Evolutionary conservation across 345 rosid genomes (phyloP), one percentile per base, ranked within the genome.

Genomic region (Geranium rotundifolium): DNA sequence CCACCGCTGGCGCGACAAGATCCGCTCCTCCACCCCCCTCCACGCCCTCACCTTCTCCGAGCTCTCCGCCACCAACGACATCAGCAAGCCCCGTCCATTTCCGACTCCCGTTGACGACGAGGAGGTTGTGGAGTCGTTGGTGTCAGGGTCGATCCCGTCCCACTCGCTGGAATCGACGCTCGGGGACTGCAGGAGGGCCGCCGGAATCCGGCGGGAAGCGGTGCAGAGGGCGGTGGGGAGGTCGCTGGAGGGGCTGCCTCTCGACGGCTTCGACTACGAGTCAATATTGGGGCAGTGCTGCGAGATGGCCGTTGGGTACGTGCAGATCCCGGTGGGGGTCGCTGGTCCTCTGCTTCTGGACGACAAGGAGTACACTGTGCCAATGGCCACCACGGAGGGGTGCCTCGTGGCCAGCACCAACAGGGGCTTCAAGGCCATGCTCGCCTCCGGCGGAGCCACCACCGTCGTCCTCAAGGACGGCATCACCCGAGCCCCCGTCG

Each of bases 321-420:
- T 79, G 29, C 82, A 79, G 73, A 75, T 79, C 14, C 82, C 82
- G 0, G 82, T 79, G 41, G 82, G 82, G 55, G 65, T 67, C 6
- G 78, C 76, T 0, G 85, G 85, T 3, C 85, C 85, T 4, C 64
- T 81, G 31, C 37, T 54, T 62, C 76, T 77, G 0, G 74, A 81
- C 30, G 85, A 68, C 8, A 57, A 13, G 57, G 78, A 77, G 49
- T 77, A 70, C 67, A 60, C 76, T 0, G 76, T 81, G 7, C 85
- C 82, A 0, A 75, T 81, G 82, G 82, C 82, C 29, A 81, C 82
- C 5, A 81, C 82, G 0, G 85, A 81, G 54, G 85, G 85, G 0
- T 73, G 76, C 34, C 63, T 81, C 67, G 78, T 81, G 6, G 85
- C 78, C 14, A 81, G 82, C 49, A 68, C 80, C 15, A 81, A 81